These are phyloP conservation scores for Pichia membranifaciens DNA, from an alignment of 805 yeast species.

Conservation along the genomic window DNA sequence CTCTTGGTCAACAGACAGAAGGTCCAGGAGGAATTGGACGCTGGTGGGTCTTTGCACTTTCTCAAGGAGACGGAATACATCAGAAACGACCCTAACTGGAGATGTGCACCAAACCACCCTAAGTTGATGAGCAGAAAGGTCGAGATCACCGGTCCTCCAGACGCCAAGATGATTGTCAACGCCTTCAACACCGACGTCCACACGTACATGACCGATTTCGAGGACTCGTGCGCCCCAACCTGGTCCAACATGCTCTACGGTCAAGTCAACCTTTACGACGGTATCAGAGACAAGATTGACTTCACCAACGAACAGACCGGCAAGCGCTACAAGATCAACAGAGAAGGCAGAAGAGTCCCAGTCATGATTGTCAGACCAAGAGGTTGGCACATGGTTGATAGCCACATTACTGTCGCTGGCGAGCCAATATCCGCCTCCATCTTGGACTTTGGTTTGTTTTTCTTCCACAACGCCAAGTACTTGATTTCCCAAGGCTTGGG, in stretches of 20 bases:
- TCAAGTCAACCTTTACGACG: conserved; percentile 74
- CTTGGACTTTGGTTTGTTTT: conserved; percentile 73
- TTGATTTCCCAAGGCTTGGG: conserved; percentile 61
- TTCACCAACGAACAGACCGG: conserved; percentile 36
- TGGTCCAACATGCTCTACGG: conserved; percentile 78
- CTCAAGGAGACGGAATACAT: conserved; percentile 63
- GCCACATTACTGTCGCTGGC: conserved; percentile 64
- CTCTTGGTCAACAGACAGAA: conserved; percentile 56
- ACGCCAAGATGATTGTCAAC: conserved; percentile 76
- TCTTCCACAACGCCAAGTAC: conserved; percentile 67
- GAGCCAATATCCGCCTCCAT: conserved; percentile 75
- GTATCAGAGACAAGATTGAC: conserved; percentile 61
- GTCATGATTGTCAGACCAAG: conserved; percentile 81
- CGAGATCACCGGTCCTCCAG: conserved; percentile 84
- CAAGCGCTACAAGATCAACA: conserved; percentile 35
- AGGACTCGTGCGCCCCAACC: conserved; percentile 80
- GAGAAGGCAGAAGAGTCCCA: conserved; percentile 55
- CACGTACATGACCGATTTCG: conserved; percentile 83
- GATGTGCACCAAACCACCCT: conserved; percentile 65
- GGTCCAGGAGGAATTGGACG: conserved; percentile 56
- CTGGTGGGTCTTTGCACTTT: conserved; percentile 57
- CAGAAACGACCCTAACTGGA: conserved; percentile 70
- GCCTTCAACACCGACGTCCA: conserved; percentile 75
- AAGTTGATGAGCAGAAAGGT: conserved; percentile 70
- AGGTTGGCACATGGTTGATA: conserved; percentile 82